Evolutionary conservation across 352 stramenopile genomes (phyloP).

Genomic region (Phytophthora melonis): DNA sequence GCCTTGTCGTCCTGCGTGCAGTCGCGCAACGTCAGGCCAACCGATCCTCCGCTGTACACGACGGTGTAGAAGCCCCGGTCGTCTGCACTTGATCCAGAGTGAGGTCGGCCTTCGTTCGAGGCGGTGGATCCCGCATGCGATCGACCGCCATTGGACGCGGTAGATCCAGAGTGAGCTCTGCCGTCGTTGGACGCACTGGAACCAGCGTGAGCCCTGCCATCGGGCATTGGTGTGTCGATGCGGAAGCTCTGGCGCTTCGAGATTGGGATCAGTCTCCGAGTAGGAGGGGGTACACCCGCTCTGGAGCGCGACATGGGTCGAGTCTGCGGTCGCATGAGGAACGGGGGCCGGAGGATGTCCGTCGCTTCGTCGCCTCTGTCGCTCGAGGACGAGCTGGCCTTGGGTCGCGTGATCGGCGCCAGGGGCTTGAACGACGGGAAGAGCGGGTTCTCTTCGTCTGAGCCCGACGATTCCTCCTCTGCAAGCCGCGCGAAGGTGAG

Average conservation of each 20-base stretch:
- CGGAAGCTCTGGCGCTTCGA: slow-evolving; percentile 71
- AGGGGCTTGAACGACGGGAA: slow-evolving; percentile 25
- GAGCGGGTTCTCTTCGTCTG: slow-evolving; percentile 31
- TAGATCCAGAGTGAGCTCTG: slow-evolving; percentile 29
- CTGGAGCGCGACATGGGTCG: slow-evolving; percentile 31
- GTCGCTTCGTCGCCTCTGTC: slow-evolving; percentile 21
- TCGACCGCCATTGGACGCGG: slow-evolving; percentile 9
- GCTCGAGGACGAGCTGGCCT: slow-evolving; percentile 22
- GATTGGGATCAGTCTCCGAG: slow-evolving; percentile 42
- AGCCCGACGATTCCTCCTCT: slow-evolving; percentile 43
- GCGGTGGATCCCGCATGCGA: slow-evolving; percentile 25
- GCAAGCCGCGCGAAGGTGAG: slow-evolving; percentile 69
- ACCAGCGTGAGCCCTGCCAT: not conserved
- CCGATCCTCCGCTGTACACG: slow-evolving; percentile 60
- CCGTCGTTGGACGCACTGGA: slow-evolving; percentile 16
- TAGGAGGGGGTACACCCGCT: slow-evolving; percentile 18
- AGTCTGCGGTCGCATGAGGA: slow-evolving; percentile 28
- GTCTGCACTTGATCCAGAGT: slow-evolving; percentile 33
- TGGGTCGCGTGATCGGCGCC: slow-evolving; percentile 20
- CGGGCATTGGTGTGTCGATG: slow-evolving; percentile 45
- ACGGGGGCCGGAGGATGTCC: slow-evolving; percentile 23
- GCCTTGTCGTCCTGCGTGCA: slow-evolving; percentile 53
- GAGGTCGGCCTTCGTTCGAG: slow-evolving; percentile 26
- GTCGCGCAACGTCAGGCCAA: slow-evolving; percentile 58
- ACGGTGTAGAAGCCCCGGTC: slow-evolving; percentile 76